phyloP scores from a whole-genome alignment of 495 filamentous ascomycete species.

The Apodospora peruviana region DNA sequence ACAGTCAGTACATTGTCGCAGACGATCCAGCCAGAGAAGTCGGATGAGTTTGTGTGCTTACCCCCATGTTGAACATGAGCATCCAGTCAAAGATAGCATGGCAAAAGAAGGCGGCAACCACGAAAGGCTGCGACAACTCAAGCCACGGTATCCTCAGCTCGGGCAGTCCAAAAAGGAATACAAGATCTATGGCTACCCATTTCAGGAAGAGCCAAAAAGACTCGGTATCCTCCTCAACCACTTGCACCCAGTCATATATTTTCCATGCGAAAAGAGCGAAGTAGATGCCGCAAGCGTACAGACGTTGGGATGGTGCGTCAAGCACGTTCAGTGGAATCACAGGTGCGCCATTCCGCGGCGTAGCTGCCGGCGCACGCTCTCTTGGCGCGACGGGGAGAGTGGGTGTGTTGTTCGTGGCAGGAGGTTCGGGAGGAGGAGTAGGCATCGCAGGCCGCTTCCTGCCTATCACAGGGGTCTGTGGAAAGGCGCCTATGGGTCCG shows the following conservation, averaged over 20 bases:
- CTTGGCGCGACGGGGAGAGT: constrained; percentile 35
- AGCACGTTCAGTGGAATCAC: constrained; percentile 67
- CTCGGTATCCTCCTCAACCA: constrained; percentile 69
- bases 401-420: constrained; percentile 6
- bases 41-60: constrained; percentile 34
- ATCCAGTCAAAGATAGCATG: constrained; percentile 72
- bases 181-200: constrained; percentile 78
- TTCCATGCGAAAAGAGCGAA: constrained; percentile 68
- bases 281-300: constrained; percentile 78
- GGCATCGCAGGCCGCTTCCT: constrained; percentile 10
- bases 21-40: background rate
- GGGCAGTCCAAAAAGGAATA: constrained; percentile 81
- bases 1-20: constrained; percentile 12
- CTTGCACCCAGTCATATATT: constrained; percentile 71
- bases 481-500: constrained; percentile 37
- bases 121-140: constrained; percentile 73
- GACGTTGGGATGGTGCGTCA: constrained; percentile 81
- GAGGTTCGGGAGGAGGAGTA: constrained; percentile 3
- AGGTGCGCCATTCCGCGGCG: constrained; percentile 40
- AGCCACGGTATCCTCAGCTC: constrained; percentile 90
- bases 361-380: constrained; percentile 12
- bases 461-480: constrained; percentile 31
- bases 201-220: constrained; percentile 86
- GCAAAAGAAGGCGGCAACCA: constrained; percentile 55
- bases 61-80: constrained; percentile 86